These are phyloP conservation scores for Tylopilus subfusipes DNA, from an alignment of 768 basidiomycete genomes.

Conservation along the genomic window DNA sequence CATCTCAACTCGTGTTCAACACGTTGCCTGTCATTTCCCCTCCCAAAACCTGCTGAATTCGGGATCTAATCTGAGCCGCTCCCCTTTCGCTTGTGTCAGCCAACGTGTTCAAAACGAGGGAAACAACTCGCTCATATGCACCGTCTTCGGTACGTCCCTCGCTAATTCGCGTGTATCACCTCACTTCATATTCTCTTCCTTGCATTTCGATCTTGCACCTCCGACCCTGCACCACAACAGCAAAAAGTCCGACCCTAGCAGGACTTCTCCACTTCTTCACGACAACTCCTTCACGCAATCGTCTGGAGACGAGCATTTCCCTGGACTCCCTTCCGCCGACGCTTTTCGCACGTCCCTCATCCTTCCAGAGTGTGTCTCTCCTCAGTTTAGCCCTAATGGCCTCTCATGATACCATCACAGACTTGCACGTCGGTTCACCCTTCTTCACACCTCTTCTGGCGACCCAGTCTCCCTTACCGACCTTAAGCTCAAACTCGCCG, in stretches of 20 bases:
- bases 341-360: constrained; percentile 87
- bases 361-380: constrained; percentile 68
- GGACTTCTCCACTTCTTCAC: constrained; percentile 43
- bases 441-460: constrained; percentile 67
- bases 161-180: constrained; percentile 27
- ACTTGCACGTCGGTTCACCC: constrained; percentile 76
- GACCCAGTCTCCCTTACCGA: constrained; percentile 64
- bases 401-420: constrained; percentile 38
- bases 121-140: constrained; percentile 49
- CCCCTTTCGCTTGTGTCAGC: constrained; percentile 28
- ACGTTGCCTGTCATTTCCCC: constrained; percentile 59
- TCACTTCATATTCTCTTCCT: constrained; percentile 22
- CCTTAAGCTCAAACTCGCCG: constrained; percentile 63
- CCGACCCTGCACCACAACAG: constrained; percentile 40
- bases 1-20: constrained; percentile 64
- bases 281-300: constrained; percentile 28
- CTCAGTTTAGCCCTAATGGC: constrained; percentile 4
- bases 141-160: constrained; percentile 71
- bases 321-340: constrained; percentile 61
- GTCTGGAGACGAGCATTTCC: constrained; percentile 41
- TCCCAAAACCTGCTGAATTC: constrained; percentile 10
- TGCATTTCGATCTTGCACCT: constrained; percentile 21
- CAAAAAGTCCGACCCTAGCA: constrained; percentile 70
- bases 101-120: constrained; percentile 75
- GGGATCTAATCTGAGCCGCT: constrained; percentile 33